These are phyloP conservation scores for Atkinsonella texensis DNA, from an alignment of 2,329 filamentous ascomycete genomes.

Conservation along the genomic window DNA sequence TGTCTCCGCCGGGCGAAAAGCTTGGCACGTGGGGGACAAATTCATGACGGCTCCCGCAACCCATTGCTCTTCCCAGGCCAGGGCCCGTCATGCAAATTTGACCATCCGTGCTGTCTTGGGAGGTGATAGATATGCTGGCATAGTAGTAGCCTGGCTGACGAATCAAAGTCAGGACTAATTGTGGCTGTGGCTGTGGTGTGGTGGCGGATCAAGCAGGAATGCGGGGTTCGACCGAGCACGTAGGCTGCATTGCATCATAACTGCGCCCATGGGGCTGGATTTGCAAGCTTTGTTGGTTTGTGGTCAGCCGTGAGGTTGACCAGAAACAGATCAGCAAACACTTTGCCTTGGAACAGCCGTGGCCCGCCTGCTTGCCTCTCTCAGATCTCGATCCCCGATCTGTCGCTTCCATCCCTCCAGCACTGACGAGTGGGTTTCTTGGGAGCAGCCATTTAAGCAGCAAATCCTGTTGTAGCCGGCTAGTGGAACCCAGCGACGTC, in stretches of 20 bases:
- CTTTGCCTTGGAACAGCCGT: constrained; percentile 1
- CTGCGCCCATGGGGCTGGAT: background rate
- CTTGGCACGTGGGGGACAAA: background rate
- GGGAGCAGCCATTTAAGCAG: background rate
- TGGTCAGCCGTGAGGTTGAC: too few relatives aligned
- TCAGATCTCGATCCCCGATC: constrained; percentile 3
- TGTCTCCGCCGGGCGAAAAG: constrained; percentile 1
- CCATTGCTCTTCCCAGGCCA: too few relatives aligned
- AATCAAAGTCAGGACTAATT: background rate
- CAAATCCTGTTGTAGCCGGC: background rate
- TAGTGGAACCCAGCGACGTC: background rate
- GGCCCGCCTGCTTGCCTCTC: background rate
- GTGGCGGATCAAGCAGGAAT: background rate
- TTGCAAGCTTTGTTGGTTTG: background rate
- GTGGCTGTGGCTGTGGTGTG: background rate
- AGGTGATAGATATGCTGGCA: too few relatives aligned
- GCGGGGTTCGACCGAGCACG: background rate
- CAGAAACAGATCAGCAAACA: background rate
- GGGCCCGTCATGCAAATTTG: too few relatives aligned
- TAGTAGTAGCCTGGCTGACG: too few relatives aligned
- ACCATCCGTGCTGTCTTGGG: background rate
- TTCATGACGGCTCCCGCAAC: too few relatives aligned
- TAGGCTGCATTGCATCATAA: background rate
- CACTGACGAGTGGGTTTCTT: background rate
- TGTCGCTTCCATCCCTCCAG: background rate